Conservation (phyloP, 306 rosid species). For the Astragalus glycyphyllos region DNA sequence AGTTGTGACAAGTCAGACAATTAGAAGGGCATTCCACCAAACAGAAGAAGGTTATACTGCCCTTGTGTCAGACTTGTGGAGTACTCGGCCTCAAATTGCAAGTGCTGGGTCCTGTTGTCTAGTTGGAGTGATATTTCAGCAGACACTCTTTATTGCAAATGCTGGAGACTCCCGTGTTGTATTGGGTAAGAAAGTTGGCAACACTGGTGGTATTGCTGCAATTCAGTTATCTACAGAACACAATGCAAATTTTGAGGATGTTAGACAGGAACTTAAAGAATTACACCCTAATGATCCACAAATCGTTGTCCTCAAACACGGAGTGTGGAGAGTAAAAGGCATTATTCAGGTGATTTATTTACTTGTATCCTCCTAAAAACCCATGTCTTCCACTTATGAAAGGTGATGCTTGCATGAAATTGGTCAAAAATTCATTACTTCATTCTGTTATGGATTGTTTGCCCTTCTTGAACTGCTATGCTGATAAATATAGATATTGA, state of each 20-base stretch:
- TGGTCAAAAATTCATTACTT: not conserved
- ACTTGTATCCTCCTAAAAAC: not conserved
- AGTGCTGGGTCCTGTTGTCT: conserved; percentile 80
- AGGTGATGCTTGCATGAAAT: conserved; percentile 3
- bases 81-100: conserved; percentile 61
- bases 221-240: conserved; percentile 79
- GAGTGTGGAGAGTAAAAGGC: conserved; percentile 91
- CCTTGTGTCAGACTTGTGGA: conserved; percentile 67
- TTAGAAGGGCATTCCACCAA: conserved; percentile 58
- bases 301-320: conserved; percentile 72
- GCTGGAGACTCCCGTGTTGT: conserved; percentile 86
- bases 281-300: conserved; percentile 76
- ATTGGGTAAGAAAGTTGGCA: conserved; percentile 79
- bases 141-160: conserved; percentile 74
- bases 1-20: conserved; percentile 59
- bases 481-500: not conserved
- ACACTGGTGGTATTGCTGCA: conserved; percentile 70
- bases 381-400: not conserved
- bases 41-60: conserved; percentile 76
- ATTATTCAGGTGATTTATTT: conserved; percentile 69
- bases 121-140: conserved; percentile 74
- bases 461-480: conserved; percentile 27
- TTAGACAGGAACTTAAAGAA: conserved; percentile 67
- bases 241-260: conserved; percentile 72
- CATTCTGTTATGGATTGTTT: conserved; percentile 14